Conservation (phyloP, 2,329 filamentous ascomycete species). For the Diaporthe velutina region DNA sequence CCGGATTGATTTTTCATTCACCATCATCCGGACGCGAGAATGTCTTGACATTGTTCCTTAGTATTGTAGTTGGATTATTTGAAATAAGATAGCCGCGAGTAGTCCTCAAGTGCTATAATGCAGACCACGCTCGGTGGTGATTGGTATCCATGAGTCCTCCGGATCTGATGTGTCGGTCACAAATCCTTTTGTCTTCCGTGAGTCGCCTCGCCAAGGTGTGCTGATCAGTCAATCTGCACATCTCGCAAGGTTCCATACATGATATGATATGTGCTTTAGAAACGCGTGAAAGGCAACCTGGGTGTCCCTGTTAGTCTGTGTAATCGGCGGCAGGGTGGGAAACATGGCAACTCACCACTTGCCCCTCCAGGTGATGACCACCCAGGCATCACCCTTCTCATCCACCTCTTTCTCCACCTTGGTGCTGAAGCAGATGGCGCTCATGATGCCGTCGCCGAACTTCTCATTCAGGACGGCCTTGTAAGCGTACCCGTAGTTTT, state of each 20-base stretch:
- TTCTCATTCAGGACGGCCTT: conserved; percentile 97
- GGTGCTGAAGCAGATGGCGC: conserved; percentile 90
- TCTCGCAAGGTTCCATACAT: background rate
- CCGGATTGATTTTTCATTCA: background rate
- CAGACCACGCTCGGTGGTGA: background rate
- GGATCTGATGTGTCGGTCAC: background rate
- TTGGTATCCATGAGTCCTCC: background rate
- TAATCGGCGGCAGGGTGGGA: background rate
- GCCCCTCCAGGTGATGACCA: conserved; percentile 83
- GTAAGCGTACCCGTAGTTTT: conserved; percentile 97
- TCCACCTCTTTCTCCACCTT: conserved; percentile 96
- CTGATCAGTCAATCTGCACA: background rate
- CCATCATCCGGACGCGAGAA: background rate
- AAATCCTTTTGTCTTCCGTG: background rate
- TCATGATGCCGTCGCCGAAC: conserved; percentile 96
- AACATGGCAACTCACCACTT: conserved; percentile 75
- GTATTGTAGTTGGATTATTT: conserved; percentile 28
- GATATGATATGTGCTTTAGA: conserved; percentile 42
- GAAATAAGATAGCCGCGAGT: background rate
- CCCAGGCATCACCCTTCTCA: conserved; percentile 84
- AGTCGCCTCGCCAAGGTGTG: background rate
- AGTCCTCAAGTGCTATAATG: no score
- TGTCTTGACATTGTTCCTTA: conserved; percentile 27
- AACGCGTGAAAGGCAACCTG: conserved; percentile 54
- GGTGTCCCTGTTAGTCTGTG: conserved; percentile 15